phyloP scores from a whole-genome alignment of 306 rosid species.

The Echinosophora koreensis region DNA sequence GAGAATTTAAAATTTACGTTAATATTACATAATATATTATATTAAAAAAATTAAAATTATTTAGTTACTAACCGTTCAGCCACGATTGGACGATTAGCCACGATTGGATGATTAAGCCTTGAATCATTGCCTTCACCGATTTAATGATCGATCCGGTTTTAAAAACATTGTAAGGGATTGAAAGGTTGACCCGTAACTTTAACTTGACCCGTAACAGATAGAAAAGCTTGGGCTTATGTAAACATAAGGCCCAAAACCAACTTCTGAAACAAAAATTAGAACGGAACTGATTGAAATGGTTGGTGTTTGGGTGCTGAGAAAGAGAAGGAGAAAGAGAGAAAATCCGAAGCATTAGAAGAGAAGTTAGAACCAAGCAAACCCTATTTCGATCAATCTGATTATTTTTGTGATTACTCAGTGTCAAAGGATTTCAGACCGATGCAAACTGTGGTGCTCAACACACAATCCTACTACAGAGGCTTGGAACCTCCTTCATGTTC shows the following conservation, averaged over 20 bases:
- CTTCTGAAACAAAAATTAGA: neutral
- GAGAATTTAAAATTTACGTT: too few species aligned
- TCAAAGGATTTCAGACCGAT: constrained; percentile 44
- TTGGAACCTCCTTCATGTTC: constrained; percentile 53
- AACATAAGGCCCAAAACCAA: neutral
- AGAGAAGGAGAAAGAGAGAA: neutral
- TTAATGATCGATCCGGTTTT: too few species aligned
- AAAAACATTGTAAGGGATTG: too few species aligned
- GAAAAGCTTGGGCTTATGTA: neutral
- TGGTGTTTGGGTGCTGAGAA: constrained; percentile 41
- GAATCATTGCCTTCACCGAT: too few species aligned
- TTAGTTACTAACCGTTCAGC: too few species aligned
- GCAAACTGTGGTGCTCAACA: constrained; percentile 67
- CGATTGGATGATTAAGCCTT: too few species aligned
- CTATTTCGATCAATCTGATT: neutral
- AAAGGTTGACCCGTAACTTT: too few species aligned
- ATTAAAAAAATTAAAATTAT: too few species aligned
- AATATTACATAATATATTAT: too few species aligned
- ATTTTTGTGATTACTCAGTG: neutral
- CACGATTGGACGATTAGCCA: too few species aligned
- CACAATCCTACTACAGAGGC: constrained; percentile 52
- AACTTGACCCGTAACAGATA: neutral
- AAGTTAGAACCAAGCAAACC: neutral
- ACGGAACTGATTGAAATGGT: neutral
- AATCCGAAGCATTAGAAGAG: neutral